Evolutionary conservation across 2,329 filamentous ascomycete species (phyloP), one percentile per base, ranked within the genome.

Genomic region (Colletotrichum nymphaeae): DNA sequence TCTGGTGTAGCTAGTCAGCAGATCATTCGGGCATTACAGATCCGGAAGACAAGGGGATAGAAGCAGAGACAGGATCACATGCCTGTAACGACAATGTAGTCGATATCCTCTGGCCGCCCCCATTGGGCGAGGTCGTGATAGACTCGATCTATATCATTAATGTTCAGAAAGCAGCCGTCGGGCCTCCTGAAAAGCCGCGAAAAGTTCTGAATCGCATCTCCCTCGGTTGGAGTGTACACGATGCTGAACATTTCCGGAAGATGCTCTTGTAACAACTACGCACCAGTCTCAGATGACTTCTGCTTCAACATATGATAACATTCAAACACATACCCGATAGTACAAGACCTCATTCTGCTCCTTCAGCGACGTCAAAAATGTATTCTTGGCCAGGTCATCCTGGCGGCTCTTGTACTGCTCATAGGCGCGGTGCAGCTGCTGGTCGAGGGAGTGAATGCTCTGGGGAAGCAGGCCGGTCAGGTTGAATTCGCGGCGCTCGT

Each of bases 191-290:
- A 97, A 0, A 97, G 81, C 0, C 92, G 85, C 0, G 94, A 97
- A 79, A 94, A 97, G 75, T 95, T 93, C 76, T 94, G 90, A 63
- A 97, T 97, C 0, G 95, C 95, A 53, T 97, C 94, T 9, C 94
- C 94, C 83, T 97, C 95, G 0, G 95, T 97, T 0, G 95, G 95
- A 0, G 95, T 97, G 79, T 97, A 98, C 32, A 97, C 94, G n/a
- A 97, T 86, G 53, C 92, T 91, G 79, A 97, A 95, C 93, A 97
- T 97, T 79, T 97, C 94, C 75, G 93, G 92, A 24, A 97, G 83
- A 77, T 97, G 92, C 5, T 93, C 90, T 79, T 94, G 88, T 8
- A 97, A 87, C 11, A 97, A 87, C 89, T 94, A 73, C 11, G 12
- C 30, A 14, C 4, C 58, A 66, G 24, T 3, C 60, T 16, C 26